Percentiles rank a stretch among this genome's conserved stretches.
Evolutionary conservation across 306 rosid genomes (phyloP).

Genomic region (Cicer yamashitae): DNA sequence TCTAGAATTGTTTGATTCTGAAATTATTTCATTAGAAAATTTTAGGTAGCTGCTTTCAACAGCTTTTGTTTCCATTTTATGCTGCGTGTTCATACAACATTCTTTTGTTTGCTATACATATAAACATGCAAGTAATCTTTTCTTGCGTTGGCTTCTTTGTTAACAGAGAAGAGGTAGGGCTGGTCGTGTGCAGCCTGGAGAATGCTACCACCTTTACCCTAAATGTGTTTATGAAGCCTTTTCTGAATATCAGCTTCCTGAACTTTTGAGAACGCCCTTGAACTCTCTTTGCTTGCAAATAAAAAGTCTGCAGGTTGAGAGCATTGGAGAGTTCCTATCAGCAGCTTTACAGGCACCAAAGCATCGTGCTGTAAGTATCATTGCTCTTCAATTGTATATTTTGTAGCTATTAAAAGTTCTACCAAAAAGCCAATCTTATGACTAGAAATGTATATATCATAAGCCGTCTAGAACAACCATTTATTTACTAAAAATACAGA

Average conservation of each 20-base stretch:
- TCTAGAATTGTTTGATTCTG: constrained; percentile 33
- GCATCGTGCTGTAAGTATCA: constrained; percentile 73
- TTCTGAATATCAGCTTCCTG: constrained; percentile 96
- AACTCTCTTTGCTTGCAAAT: constrained; percentile 98
- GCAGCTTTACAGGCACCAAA: constrained; percentile 94
- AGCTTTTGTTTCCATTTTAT: constrained; percentile 23
- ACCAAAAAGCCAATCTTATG: constrained; percentile 29
- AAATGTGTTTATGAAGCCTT: constrained; percentile 86
- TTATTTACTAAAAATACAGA: neutral
- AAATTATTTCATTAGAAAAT: constrained; percentile 15
- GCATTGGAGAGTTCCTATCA: constrained; percentile 92
- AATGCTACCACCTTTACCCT: constrained; percentile 95
- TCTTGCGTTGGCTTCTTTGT: constrained; percentile 42
- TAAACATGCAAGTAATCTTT: constrained; percentile 39
- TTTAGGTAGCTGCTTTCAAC: constrained; percentile 27
- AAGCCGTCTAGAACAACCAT: constrained; percentile 4
- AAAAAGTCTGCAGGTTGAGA: constrained; percentile 92
- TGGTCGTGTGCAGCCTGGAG: constrained; percentile 98
- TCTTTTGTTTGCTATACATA: constrained; percentile 21
- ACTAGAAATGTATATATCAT: neutral
- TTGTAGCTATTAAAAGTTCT: constrained; percentile 17
- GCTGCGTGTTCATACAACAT: constrained; percentile 13
- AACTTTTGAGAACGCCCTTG: constrained; percentile 93
- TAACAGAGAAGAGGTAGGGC: constrained; percentile 98
- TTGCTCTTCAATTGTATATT: constrained; percentile 18